phyloP scores from a whole-genome alignment of 176 grass and related monocot genomes.

The Bothriochloa decipiens region DNA sequence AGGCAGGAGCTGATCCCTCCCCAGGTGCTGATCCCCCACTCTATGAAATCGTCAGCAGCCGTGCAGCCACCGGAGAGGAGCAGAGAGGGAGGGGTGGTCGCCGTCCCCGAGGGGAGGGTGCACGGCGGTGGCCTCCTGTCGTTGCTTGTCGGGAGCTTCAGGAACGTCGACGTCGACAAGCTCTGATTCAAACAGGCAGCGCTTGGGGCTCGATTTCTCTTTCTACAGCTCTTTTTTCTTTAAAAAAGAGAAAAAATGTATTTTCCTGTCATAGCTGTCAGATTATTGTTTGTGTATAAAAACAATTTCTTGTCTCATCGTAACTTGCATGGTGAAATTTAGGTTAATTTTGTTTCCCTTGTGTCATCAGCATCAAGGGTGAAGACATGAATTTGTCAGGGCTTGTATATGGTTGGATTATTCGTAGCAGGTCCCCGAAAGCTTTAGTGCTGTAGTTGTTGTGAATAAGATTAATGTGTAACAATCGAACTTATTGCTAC shows the following conservation, averaged over 20 bases:
- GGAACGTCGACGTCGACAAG: conserved; percentile 54
- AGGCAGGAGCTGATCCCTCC: conserved; percentile 62
- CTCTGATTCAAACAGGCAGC: conserved; percentile 21
- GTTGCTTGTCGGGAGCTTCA: conserved; percentile 63
- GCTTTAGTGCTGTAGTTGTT: conserved; percentile 19
- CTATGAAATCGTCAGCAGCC: conserved; percentile 56
- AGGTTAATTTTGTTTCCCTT: conserved; percentile 8
- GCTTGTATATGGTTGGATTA: neutral
- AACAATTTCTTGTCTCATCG: conserved; percentile 1
- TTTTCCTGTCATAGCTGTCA: neutral
- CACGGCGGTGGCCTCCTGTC: conserved; percentile 74
- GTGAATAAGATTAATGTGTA: conserved; percentile 39
- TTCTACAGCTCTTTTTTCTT: neutral
- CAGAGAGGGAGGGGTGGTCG: conserved; percentile 37
- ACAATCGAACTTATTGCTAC: conserved; percentile 21
- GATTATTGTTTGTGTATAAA: conserved; percentile 29
- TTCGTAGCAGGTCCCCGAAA: conserved; percentile 20
- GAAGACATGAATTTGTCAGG: neutral
- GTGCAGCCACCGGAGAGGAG: conserved; percentile 16
- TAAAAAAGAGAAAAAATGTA: neutral
- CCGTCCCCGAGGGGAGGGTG: conserved; percentile 64
- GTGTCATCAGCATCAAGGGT: conserved; percentile 11
- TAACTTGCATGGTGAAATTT: neutral
- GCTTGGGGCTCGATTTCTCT: neutral
- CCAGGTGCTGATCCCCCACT: conserved; percentile 69